phyloP scores from a whole-genome alignment of 345 rosid genomes.

The Eucalyptus leucophloia region DNA sequence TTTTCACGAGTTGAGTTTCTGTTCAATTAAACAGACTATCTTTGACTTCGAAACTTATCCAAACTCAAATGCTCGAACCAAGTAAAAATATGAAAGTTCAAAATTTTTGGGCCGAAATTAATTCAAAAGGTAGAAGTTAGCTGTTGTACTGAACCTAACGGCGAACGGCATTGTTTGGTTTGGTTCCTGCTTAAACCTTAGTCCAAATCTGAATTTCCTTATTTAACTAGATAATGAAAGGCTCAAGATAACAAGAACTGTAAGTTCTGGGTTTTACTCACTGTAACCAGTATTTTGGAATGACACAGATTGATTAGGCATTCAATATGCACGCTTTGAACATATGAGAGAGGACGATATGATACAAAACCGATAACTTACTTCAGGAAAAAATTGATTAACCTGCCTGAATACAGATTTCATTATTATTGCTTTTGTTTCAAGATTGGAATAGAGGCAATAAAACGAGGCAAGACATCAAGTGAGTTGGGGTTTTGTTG shows the following conservation, averaged over 20 bases:
- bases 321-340: neutral
- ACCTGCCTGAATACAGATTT: neutral
- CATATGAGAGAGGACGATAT: neutral
- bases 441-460: neutral
- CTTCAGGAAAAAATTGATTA: neutral
- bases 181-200: neutral
- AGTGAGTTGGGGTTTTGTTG: neutral
- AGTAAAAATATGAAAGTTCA: neutral
- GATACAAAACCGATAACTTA: neutral
- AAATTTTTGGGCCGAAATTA: neutral
- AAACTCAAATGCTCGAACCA: neutral
- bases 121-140: neutral
- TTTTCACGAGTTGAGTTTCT: neutral
- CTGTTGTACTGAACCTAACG: neutral
- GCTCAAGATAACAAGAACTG: neutral
- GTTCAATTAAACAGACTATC: neutral
- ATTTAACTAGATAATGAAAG: neutral
- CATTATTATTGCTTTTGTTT: neutral
- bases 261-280: neutral
- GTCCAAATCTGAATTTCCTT: neutral
- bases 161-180: neutral
- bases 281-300: neutral
- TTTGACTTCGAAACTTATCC: neutral
- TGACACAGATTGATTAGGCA: neutral
- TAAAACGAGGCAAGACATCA: neutral